A percentile compares a stretch with the other conserved stretches of the same genome.
phyloP scores from a whole-genome alignment of 768 basidiomycete genomes.

The Lentinula edodes region DNA sequence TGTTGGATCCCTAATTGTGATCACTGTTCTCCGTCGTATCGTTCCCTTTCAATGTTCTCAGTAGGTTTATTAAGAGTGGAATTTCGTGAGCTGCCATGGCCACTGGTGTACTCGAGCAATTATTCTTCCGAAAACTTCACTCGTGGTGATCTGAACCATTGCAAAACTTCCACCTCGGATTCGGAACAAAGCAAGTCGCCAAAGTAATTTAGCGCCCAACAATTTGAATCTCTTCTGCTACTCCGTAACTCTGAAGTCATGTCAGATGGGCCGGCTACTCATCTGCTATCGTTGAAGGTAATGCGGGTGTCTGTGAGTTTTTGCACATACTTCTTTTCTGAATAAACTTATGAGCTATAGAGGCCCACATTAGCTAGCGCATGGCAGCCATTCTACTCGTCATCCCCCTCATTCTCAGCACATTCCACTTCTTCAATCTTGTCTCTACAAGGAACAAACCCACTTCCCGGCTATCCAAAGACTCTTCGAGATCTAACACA shows the following conservation, averaged over 20 bases:
- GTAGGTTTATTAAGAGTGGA: no score
- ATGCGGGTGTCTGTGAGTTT: slow-evolving; percentile 79
- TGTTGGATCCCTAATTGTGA: no score
- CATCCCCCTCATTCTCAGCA: slow-evolving; percentile 66
- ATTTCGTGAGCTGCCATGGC: no score
- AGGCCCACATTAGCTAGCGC: slow-evolving; percentile 68
- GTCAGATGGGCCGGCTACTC: slow-evolving; percentile 46
- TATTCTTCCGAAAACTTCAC: no score
- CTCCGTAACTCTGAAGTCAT: background rate
- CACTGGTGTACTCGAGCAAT: no score
- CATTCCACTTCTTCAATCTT: slow-evolving; percentile 74
- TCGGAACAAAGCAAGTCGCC: background rate
- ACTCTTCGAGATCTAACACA: slow-evolving; percentile 79
- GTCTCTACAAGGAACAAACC: slow-evolving; percentile 68
- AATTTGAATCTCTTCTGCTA: no score
- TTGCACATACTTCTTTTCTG: background rate
- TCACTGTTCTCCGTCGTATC: no score
- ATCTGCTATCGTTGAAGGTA: slow-evolving; percentile 76
- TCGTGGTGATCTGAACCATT: no score
- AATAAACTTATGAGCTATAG: slow-evolving; percentile 27
- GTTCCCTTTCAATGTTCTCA: no score
- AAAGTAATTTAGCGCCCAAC: background rate
- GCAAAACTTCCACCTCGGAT: no score
- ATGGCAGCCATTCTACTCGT: slow-evolving; percentile 88
- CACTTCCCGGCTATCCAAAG: slow-evolving; percentile 73